Conservation (phyloP, 176 grass and related monocot species). For the Phyllostachys edulis region DNA sequence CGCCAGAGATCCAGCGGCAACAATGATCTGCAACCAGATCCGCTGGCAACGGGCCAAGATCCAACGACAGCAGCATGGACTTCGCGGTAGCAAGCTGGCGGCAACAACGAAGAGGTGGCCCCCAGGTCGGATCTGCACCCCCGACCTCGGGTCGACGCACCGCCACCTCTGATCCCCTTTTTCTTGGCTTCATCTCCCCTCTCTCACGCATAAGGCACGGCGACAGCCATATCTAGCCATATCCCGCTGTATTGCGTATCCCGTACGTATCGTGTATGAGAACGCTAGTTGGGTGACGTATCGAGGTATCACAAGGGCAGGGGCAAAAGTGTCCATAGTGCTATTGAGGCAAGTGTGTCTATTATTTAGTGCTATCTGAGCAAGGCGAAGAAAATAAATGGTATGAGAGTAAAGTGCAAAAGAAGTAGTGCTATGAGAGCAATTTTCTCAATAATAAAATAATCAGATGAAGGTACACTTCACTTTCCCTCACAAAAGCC, state of each 20-base stretch:
- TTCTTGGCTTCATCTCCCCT: background rate
- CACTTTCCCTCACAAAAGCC: background rate
- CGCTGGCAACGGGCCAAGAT: background rate
- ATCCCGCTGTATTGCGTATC: too few species aligned
- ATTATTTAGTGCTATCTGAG: too few species aligned
- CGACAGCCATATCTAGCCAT: too few species aligned
- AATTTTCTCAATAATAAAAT: background rate
- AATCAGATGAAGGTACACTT: background rate
- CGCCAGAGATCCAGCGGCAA: background rate
- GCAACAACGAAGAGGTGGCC: background rate
- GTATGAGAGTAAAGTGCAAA: too few species aligned
- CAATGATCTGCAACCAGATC: background rate
- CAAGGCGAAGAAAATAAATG: too few species aligned
- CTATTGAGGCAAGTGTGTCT: too few species aligned
- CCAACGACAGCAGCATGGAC: background rate
- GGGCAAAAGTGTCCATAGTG: too few species aligned
- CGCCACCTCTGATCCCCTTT: background rate
- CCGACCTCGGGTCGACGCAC: background rate
- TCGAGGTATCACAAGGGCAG: too few species aligned
- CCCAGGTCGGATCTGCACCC: background rate
- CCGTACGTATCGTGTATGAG: too few species aligned
- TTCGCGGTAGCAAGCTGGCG: too few species aligned
- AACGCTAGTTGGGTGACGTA: too few species aligned
- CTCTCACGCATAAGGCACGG: background rate
- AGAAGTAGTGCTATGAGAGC: too few species aligned